Conservation (phyloP, 2,329 filamentous ascomycete species). For the Monascus ruber region DNA sequence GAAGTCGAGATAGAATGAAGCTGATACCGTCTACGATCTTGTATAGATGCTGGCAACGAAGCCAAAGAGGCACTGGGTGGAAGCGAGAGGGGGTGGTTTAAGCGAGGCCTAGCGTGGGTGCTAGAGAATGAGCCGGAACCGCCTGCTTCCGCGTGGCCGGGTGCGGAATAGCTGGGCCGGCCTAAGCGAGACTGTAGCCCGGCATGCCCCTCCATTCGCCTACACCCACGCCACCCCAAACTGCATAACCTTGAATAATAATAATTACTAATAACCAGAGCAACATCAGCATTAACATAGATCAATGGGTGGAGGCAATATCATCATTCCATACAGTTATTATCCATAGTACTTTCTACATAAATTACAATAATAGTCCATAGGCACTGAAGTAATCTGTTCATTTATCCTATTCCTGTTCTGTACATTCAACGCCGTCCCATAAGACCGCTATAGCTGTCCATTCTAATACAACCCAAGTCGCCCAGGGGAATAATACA, state of each 20-base stretch:
- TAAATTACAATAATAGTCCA: not conserved
- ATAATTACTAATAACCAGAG: not conserved
- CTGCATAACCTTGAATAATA: constrained; percentile 11
- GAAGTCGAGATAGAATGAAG: too few relatives aligned
- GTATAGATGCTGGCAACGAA: constrained; percentile 6
- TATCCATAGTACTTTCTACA: not conserved
- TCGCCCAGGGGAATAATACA: too few relatives aligned
- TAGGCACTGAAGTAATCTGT: too few relatives aligned
- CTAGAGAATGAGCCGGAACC: constrained; percentile 24
- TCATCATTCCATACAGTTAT: too few relatives aligned
- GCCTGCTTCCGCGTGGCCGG: not conserved
- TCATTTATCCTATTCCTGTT: too few relatives aligned
- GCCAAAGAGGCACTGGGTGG: constrained; percentile 17
- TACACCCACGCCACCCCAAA: constrained; percentile 18
- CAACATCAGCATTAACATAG: too few relatives aligned
- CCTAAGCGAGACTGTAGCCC: constrained; percentile 9
- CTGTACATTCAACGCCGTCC: too few relatives aligned
- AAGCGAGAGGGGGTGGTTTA: constrained; percentile 17
- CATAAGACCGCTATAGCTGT: too few relatives aligned
- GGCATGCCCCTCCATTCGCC: constrained; percentile 6
- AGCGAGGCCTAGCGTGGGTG: constrained; percentile 18
- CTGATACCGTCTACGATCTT: too few relatives aligned
- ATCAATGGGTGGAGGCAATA: too few relatives aligned
- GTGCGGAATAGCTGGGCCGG: too few relatives aligned
- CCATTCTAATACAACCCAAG: too few relatives aligned